Evolutionary conservation across 139 green algal species (phyloP).

Genomic region (Coelastrella sp.): DNA sequence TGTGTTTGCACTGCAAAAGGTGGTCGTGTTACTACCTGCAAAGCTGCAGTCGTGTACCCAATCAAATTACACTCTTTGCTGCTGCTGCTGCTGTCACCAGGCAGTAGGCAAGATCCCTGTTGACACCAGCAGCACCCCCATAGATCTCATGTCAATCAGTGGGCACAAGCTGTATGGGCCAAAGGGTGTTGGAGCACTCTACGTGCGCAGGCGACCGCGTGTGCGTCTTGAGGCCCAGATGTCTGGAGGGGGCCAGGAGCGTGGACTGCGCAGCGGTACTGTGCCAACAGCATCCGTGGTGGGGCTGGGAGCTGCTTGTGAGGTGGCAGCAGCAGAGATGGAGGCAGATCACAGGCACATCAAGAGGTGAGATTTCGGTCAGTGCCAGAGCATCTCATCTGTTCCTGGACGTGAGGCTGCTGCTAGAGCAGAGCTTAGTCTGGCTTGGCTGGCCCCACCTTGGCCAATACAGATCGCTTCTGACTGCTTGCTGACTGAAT

Average conservation of each 20-base stretch:
- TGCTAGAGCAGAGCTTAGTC: not conserved
- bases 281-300: conserved; percentile 92
- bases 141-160: conserved; percentile 91
- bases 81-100: conserved; percentile 48
- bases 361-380: not conserved
- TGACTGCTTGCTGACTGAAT: not conserved
- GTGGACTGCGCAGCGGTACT: conserved; percentile 89
- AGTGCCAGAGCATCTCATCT: not conserved
- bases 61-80: not conserved
- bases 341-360: conserved; percentile 80
- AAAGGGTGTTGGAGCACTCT: conserved; percentile 98
- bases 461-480: not conserved
- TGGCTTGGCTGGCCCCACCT: not conserved
- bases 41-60: too few species aligned
- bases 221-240: conserved; percentile 97
- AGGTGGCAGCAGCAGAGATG: conserved; percentile 89
- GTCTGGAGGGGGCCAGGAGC: conserved; percentile 96
- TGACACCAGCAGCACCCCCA: conserved; percentile 88
- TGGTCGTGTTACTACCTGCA: too few species aligned
- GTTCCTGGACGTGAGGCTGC: not conserved
- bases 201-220: conserved; percentile 91
- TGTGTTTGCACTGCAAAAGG: too few species aligned
- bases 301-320: conserved; percentile 90
- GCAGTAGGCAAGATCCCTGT: conserved; percentile 96
- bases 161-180: conserved; percentile 99